phyloP scores from a whole-genome alignment of 1,284 basidiomycete genomes.

The Irpex rosettiformis region DNA sequence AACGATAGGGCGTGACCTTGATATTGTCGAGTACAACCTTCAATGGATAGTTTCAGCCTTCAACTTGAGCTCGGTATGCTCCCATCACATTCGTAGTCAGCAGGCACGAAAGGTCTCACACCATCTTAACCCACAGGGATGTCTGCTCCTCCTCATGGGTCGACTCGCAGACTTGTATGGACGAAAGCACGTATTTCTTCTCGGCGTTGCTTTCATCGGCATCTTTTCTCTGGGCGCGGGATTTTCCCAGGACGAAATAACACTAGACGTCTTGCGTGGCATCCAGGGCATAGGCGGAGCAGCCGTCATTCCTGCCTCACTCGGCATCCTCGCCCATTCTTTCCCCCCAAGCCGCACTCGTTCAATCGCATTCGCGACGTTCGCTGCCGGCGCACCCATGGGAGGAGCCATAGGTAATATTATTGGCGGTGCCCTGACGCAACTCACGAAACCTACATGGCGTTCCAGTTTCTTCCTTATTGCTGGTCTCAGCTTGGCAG shows the following conservation, averaged over 20 bases:
- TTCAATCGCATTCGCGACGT: conserved; percentile 73
- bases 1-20: conserved; percentile 45
- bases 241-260: conserved; percentile 32
- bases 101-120: background rate
- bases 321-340: conserved; percentile 74
- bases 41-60: conserved; percentile 64
- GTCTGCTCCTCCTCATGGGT: conserved; percentile 55
- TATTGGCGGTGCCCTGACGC: conserved; percentile 69
- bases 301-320: conserved; percentile 63
- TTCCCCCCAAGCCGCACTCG: conserved; percentile 69
- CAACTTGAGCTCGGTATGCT: conserved; percentile 40
- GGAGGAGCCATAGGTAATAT: conserved; percentile 69
- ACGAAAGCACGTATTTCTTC: conserved; percentile 47
- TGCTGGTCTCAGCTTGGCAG: conserved; percentile 41
- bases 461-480: conserved; percentile 52
- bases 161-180: conserved; percentile 60
- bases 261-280: conserved; percentile 62
- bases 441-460: conserved; percentile 59
- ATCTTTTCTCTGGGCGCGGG: conserved; percentile 39
- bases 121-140: conserved; percentile 38
- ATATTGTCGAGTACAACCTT: conserved; percentile 39
- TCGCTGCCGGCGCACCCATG: conserved; percentile 77
- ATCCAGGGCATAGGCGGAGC: conserved; percentile 71
- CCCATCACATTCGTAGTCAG: background rate
- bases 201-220: conserved; percentile 37